Percentiles rank a stretch among this genome's conserved stretches.
Conservation (phyloP, 176 grass and related monocot species). For the bread wheat (Triticum aestivum) region DNA sequence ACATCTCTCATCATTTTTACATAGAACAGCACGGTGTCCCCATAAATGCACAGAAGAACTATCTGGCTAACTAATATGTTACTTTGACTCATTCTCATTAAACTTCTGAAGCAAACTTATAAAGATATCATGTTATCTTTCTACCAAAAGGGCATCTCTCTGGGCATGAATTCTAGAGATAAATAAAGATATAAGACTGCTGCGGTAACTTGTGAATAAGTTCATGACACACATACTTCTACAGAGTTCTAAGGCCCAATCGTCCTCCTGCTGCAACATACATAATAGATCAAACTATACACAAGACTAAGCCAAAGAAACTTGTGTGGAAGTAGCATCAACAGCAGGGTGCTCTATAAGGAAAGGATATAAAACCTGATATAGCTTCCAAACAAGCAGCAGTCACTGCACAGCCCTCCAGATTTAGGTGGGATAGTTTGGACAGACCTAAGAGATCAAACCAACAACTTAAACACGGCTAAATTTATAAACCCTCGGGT, state of each 20-base stretch:
- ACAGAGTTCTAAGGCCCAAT: not conserved
- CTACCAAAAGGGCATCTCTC: not conserved
- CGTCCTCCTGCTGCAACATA: not conserved
- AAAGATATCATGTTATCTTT: not conserved
- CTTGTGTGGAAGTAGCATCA: not conserved
- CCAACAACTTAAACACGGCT: not conserved
- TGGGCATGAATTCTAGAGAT: slow-evolving; percentile 8
- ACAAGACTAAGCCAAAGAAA: not conserved
- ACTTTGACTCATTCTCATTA: not conserved
- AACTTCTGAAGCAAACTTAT: not conserved
- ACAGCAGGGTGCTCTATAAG: not conserved
- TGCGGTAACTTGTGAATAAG: not conserved
- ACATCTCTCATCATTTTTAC: not conserved
- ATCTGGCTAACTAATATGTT: not conserved
- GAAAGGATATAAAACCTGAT: slow-evolving; percentile 60
- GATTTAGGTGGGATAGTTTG: slow-evolving; percentile 70
- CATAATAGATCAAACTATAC: not conserved
- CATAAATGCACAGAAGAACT: slow-evolving; percentile 9
- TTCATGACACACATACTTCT: not conserved
- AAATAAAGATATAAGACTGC: not conserved
- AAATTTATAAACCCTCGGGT: not conserved
- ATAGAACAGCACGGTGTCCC: not conserved
- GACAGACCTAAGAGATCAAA: slow-evolving; percentile 54
- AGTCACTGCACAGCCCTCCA: slow-evolving; percentile 81
- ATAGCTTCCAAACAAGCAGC: slow-evolving; percentile 86